Percentiles rank a stretch among this genome's conserved stretches.
Evolutionary conservation across 306 rosid species (phyloP).

Genomic region (Rosa rugosa): DNA sequence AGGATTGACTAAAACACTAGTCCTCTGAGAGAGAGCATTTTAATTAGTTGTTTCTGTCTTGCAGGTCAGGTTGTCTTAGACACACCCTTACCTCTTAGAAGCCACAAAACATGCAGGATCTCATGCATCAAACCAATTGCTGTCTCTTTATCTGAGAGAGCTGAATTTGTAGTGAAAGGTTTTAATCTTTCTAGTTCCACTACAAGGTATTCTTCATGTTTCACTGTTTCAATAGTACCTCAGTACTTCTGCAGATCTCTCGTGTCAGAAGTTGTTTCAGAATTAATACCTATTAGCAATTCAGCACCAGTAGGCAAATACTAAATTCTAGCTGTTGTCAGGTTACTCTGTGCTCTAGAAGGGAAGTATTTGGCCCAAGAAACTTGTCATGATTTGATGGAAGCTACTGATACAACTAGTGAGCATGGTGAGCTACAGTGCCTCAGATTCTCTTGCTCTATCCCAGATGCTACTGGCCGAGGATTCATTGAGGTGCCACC

Average conservation of each 20-base stretch:
- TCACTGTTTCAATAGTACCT: background rate
- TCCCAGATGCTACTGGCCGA: slow-evolving; percentile 69
- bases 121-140: slow-evolving; percentile 80
- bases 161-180: slow-evolving; percentile 72
- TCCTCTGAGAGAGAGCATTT: background rate
- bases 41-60: slow-evolving; percentile 11
- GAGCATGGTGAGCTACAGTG: slow-evolving; percentile 58
- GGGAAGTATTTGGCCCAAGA: slow-evolving; percentile 80
- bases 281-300: background rate
- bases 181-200: slow-evolving; percentile 52
- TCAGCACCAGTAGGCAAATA: background rate
- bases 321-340: slow-evolving; percentile 33
- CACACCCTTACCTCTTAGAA: slow-evolving; percentile 59
- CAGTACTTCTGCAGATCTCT: background rate
- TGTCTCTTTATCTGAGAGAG: slow-evolving; percentile 51
- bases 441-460: slow-evolving; percentile 65
- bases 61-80: slow-evolving; percentile 83
- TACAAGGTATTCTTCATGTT: slow-evolving; percentile 48
- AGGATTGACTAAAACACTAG: background rate
- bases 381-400: slow-evolving; percentile 55
- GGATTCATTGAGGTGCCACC: slow-evolving; percentile 84
- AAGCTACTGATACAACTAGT: slow-evolving; percentile 32
- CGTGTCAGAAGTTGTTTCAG: background rate
- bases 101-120: slow-evolving; percentile 51
- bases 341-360: slow-evolving; percentile 85